Conservation (phyloP, 2,329 filamentous ascomycete genomes). For the Calonectria pseudoturangicola region DNA sequence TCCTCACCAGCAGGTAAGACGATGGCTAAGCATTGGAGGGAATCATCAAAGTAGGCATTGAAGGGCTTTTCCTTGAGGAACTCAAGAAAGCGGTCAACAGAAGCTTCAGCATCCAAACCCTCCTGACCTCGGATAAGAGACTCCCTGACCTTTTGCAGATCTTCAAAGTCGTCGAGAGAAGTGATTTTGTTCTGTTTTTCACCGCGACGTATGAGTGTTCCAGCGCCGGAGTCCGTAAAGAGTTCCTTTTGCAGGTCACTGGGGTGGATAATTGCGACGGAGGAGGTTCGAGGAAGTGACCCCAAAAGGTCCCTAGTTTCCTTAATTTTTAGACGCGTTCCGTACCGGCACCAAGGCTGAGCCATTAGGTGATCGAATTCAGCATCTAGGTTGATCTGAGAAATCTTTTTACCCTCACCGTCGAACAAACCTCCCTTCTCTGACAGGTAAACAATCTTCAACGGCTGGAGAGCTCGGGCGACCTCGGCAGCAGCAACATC, state of each 20-base stretch:
- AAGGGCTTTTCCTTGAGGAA: slow-evolving; percentile 86
- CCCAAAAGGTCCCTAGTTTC: slow-evolving; percentile 97
- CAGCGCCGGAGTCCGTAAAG: slow-evolving; percentile 96
- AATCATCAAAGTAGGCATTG: slow-evolving; percentile 95
- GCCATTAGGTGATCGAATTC: slow-evolving; percentile 95
- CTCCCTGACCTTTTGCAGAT: slow-evolving; percentile 85
- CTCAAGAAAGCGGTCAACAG: slow-evolving; percentile 90
- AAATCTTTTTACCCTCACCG: slow-evolving; percentile 94
- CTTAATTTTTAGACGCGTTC: slow-evolving; percentile 96
- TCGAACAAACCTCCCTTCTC: slow-evolving; percentile 98
- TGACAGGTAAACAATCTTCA: slow-evolving; percentile 98
- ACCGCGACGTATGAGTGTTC: slow-evolving; percentile 92
- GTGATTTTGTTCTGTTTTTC: slow-evolving; percentile 88
- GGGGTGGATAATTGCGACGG: slow-evolving; percentile 97
- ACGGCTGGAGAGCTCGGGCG: slow-evolving; percentile 88
- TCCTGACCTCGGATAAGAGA: slow-evolving; percentile 88
- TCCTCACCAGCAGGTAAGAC: slow-evolving; percentile 84
- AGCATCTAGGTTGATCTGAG: slow-evolving; percentile 96
- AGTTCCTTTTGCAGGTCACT: slow-evolving; percentile 96
- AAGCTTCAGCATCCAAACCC: slow-evolving; percentile 86
- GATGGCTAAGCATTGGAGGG: slow-evolving; percentile 87
- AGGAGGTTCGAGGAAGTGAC: slow-evolving; percentile 91
- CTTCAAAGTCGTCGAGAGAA: slow-evolving; percentile 83
- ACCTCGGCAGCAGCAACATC: slow-evolving; percentile 97
- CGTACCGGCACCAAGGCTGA: slow-evolving; percentile 95